Conservation (phyloP, 805 yeast species). For the Blastobotrys chiropterorum region DNA sequence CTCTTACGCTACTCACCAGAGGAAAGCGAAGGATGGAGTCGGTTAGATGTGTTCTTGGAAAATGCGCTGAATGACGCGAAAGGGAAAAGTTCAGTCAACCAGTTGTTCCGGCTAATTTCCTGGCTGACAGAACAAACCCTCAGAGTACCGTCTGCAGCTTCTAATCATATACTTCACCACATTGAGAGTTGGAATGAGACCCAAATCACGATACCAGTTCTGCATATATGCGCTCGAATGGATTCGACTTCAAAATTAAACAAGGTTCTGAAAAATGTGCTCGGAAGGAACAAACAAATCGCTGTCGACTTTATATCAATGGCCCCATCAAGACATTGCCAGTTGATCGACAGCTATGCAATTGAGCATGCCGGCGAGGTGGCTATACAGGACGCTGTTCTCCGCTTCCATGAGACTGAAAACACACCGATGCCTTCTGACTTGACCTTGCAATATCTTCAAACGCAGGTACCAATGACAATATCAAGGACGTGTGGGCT, state of each 20-base stretch:
- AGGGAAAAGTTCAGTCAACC: not conserved
- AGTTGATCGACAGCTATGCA: not conserved
- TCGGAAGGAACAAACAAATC: not conserved
- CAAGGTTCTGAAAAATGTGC: not conserved
- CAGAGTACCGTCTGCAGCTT: not conserved
- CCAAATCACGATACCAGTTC: not conserved
- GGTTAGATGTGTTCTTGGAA: slow-evolving; percentile 17
- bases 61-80: not conserved
- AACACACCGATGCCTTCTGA: not conserved
- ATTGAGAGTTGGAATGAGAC: not conserved
- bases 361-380: not conserved
- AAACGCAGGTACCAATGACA: not conserved
- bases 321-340: not conserved
- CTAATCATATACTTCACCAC: not conserved
- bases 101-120: not conserved
- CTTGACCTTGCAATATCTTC: not conserved
- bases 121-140: not conserved
- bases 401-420: not conserved
- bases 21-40: slow-evolving; percentile 14
- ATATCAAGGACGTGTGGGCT: not conserved
- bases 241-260: not conserved
- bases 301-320: not conserved
- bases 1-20: slow-evolving; percentile 12
- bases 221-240: not conserved
- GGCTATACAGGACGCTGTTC: not conserved